Evolutionary conservation across 441 rosid species (phyloP), one percentile per base, ranked within the genome.

Genomic region (Erysimum pusillum): DNA sequence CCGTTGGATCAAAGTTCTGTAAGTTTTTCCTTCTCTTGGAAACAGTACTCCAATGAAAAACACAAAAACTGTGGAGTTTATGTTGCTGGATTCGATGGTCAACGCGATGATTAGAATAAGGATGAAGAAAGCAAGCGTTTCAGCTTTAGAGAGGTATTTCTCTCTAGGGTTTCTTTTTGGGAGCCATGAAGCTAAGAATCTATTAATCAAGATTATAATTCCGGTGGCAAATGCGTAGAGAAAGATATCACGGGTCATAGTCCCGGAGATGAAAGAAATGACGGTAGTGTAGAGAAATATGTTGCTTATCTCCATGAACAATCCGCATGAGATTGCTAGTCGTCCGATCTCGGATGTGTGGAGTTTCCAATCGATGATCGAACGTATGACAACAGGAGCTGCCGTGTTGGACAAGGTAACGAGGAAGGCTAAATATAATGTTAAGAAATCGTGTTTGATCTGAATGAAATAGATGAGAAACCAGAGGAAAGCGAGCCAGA

Each of bases 11-110:
- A 94, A 64, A 5, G 99, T 92, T 73, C 98, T 74, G 6, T 85
- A 77, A 5, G 96, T 84, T 76, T 94, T 92, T 25, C 98, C 97
- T 75, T 90, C 88, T 77, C 97, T 80, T 0, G 98, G 98, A 79
- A 91, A 92, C 85, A 85, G 36, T 64, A 92, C 32, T 0, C 98
- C 98, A 2, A 88, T 63, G 60, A 87, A 44, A 79, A 90, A 94
- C 59, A 86, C 84, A 54, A 83, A 74, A 20, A 89, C 65, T 4
- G 85, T 66, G 63, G 90, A 84, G 54, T 81, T 88, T 74, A 51
- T n/a, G n/a, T n/a, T n/a, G n/a, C n/a, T n/a, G 18, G 74, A 45
- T 76, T 94, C 97, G 7, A 79, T 80, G 35, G 78, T 8, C 28
- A 82, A 39, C 10, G 90, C 78, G 3, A 86, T 46, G 7, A 70